Percentiles rank a stretch among this genome's conserved stretches.
Conservation (phyloP, 2,329 filamentous ascomycete species). For the Ceratocystis eucalypticola region DNA sequence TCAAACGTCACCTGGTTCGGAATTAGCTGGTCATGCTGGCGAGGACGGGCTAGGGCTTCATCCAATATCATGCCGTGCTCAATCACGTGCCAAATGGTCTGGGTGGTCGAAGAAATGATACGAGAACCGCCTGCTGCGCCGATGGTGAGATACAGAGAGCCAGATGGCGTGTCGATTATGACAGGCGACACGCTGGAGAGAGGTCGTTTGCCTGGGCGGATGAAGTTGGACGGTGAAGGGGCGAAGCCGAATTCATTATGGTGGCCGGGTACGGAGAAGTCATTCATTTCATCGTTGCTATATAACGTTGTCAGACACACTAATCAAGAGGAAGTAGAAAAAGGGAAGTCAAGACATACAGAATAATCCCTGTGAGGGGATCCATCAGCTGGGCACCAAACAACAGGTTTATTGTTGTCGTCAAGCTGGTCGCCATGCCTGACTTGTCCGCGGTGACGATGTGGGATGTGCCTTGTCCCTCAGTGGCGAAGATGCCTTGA, state of each 20-base stretch:
- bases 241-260: constrained; percentile 76
- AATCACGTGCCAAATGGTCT: constrained; percentile 59
- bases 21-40: constrained; percentile 71
- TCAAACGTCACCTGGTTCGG: constrained; percentile 59
- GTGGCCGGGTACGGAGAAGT: constrained; percentile 71
- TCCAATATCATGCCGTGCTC: constrained; percentile 46
- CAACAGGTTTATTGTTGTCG: constrained; percentile 75
- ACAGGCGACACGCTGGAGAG: constrained; percentile 70
- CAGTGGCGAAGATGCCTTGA: constrained; percentile 46
- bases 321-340: neutral
- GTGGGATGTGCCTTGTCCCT: constrained; percentile 62
- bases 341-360: constrained; percentile 31
- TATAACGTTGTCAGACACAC: constrained; percentile 20
- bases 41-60: constrained; percentile 50
- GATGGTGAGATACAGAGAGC: constrained; percentile 51
- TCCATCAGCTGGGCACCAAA: constrained; percentile 73
- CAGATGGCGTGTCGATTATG: constrained; percentile 52
- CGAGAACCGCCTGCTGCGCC: constrained; percentile 70
- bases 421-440: constrained; percentile 67
- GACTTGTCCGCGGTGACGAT: constrained; percentile 56
- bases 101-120: constrained; percentile 69
- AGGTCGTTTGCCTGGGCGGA: constrained; percentile 67
- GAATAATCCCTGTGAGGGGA: constrained; percentile 67
- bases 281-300: constrained; percentile 53
- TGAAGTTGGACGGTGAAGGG: constrained; percentile 67